phyloP scores from a whole-genome alignment of 495 filamentous ascomycete species.

The Neurospora discreta region DNA sequence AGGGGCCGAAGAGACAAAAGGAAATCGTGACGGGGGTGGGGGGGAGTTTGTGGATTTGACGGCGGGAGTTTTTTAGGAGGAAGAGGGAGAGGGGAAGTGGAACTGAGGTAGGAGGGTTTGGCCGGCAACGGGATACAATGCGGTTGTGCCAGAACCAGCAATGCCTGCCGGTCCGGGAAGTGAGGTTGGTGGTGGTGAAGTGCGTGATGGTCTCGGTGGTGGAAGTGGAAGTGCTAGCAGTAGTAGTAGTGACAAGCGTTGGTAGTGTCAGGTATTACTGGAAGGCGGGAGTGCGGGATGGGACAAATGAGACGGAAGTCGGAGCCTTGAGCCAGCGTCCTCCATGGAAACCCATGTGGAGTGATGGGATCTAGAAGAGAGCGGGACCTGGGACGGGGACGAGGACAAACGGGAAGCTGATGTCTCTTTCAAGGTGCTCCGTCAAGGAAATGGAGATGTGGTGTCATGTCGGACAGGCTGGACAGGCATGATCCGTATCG shows the following conservation, averaged over 20 bases:
- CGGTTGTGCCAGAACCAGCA: slow-evolving; percentile 1
- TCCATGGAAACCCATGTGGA: neutral
- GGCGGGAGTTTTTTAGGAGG: neutral
- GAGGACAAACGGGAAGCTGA: neutral
- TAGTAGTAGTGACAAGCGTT: neutral
- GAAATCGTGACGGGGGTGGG: slow-evolving; percentile 5
- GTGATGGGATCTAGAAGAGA: neutral
- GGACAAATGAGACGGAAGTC: neutral
- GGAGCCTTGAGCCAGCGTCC: neutral
- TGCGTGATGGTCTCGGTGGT: neutral
- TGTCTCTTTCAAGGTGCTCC: neutral
- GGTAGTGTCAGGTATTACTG: neutral
- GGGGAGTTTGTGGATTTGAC: slow-evolving; percentile 15
- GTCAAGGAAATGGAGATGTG: slow-evolving; percentile 4
- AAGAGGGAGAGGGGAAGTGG: neutral
- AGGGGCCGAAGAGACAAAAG: slow-evolving; percentile 11
- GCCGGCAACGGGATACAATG: slow-evolving; percentile 18
- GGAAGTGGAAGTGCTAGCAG: neutral
- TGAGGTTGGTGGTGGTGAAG: neutral
- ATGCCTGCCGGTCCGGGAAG: neutral
- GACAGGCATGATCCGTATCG: slow-evolving; percentile 18
- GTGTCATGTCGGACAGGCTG: slow-evolving; percentile 12
- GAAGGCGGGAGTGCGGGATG: neutral
- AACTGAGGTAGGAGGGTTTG: slow-evolving; percentile 7
- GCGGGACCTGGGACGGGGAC: neutral